phyloP scores from a whole-genome alignment of 495 filamentous ascomycete genomes.

The Sphaerosporella brunnea region DNA sequence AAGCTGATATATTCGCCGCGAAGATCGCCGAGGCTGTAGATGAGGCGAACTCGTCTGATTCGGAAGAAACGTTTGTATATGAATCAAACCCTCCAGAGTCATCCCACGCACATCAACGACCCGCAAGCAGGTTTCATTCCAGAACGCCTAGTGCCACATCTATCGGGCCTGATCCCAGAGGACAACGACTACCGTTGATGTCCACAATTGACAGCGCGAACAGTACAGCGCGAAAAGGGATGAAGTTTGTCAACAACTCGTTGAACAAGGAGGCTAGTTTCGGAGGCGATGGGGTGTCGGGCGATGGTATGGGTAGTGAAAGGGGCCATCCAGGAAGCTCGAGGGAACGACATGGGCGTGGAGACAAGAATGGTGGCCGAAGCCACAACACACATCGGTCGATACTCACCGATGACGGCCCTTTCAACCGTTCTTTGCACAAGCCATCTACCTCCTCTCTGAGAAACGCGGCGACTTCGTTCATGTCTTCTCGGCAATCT shows the following conservation, averaged over 20 bases:
- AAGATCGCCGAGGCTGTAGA: slow-evolving; percentile 91
- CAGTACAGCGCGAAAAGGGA: slow-evolving; percentile 66
- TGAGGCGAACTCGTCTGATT: slow-evolving; percentile 81
- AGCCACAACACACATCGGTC: slow-evolving; percentile 48
- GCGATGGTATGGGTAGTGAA: slow-evolving; percentile 46
- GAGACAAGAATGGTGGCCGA: slow-evolving; percentile 24
- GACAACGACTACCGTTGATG: slow-evolving; percentile 35
- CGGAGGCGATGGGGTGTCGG: slow-evolving; percentile 41
- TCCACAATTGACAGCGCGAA: slow-evolving; percentile 35
- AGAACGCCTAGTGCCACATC: slow-evolving; percentile 90
- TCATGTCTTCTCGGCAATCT: slow-evolving; percentile 23
- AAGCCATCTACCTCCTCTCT: slow-evolving; percentile 28
- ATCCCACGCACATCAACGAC: slow-evolving; percentile 38
- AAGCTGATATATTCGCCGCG: slow-evolving; percentile 94
- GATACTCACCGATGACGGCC: slow-evolving; percentile 61
- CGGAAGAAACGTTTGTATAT: slow-evolving; percentile 97
- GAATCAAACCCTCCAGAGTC: slow-evolving; percentile 91
- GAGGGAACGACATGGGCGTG: slow-evolving; percentile 50
- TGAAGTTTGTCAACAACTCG: slow-evolving; percentile 90
- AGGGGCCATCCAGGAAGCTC: slow-evolving; percentile 51
- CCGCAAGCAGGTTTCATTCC: slow-evolving; percentile 63
- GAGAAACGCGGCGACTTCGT: slow-evolving; percentile 12
- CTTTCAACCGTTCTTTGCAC: slow-evolving; percentile 31
- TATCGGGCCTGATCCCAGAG: slow-evolving; percentile 54
- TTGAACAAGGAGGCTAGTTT: slow-evolving; percentile 38